A percentile compares a stretch with the other conserved stretches of the same genome.
Conservation (phyloP, 2,329 filamentous ascomycete genomes). For the Myriosclerotinia duriaeana region DNA sequence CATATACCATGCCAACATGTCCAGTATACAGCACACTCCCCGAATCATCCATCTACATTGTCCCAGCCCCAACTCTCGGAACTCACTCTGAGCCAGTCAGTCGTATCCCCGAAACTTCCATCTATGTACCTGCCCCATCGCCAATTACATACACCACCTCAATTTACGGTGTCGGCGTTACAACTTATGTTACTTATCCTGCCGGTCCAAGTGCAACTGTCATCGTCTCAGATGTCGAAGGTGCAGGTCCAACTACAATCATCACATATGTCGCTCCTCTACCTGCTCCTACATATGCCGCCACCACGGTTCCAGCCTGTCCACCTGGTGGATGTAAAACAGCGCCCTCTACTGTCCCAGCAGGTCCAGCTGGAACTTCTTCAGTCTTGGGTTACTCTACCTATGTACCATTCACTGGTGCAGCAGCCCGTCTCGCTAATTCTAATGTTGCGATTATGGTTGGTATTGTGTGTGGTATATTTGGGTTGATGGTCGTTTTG, state of each 20-base stretch:
- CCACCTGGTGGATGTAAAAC: slow-evolving; percentile 12
- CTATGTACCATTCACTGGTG: slow-evolving; percentile 17
- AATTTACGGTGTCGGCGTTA: neutral
- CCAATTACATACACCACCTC: slow-evolving; percentile 6
- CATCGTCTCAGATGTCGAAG: slow-evolving; percentile 2
- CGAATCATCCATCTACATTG: slow-evolving; percentile 12
- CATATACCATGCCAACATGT: slow-evolving; percentile 28
- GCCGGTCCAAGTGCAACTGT: slow-evolving; percentile 6
- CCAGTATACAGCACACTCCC: slow-evolving; percentile 24
- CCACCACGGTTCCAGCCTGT: neutral
- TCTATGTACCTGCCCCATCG: slow-evolving; percentile 17
- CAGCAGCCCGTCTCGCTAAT: neutral
- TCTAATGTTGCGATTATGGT: neutral
- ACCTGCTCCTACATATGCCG: neutral
- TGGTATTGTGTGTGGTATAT: neutral
- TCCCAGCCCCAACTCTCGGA: slow-evolving; percentile 10
- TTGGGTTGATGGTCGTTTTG: slow-evolving; percentile 13
- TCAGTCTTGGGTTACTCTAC: slow-evolving; percentile 17
- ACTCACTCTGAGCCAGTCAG: slow-evolving; percentile 4
- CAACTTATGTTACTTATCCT: slow-evolving; percentile 16
- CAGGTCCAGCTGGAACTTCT: slow-evolving; percentile 8
- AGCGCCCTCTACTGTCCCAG: neutral
- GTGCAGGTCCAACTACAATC: slow-evolving; percentile 5
- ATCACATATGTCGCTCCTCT: slow-evolving; percentile 9
- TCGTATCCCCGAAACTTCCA: slow-evolving; percentile 9